These are phyloP conservation scores for Lactifluus piperatus DNA, from an alignment of 768 basidiomycete genomes.

Conservation along the genomic window DNA sequence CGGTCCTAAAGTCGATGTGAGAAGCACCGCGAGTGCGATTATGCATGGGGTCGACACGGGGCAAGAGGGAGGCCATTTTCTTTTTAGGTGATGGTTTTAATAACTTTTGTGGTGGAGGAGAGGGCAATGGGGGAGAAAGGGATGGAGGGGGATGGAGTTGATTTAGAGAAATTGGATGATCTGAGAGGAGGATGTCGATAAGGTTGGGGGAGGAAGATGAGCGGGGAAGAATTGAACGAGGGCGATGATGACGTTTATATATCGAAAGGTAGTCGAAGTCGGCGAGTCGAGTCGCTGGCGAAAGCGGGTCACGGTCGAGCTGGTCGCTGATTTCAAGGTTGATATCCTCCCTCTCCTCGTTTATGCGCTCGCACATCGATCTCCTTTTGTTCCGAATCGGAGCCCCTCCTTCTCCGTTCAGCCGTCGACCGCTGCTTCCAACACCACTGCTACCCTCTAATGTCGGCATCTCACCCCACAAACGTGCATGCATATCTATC, in stretches of 20 bases:
- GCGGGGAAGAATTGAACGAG: conserved; percentile 3
- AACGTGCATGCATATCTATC: conserved; percentile 15
- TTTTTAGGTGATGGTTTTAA: background rate
- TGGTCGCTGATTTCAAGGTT: background rate
- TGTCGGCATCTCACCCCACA: background rate
- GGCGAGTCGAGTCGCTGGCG: conserved; percentile 1
- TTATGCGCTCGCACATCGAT: conserved; percentile 19
- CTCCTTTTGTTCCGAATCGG: conserved; percentile 13
- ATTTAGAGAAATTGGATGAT: conserved; percentile 15
- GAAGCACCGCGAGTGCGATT: conserved; percentile 67
- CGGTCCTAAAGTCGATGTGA: conserved; percentile 96
- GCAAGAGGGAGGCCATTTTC: conserved; percentile 40
- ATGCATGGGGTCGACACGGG: conserved; percentile 58
- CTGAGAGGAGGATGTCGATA: conserved; percentile 16
- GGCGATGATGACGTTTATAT: conserved; percentile 22
- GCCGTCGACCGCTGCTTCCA: background rate
- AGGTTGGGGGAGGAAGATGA: conserved; percentile 19
- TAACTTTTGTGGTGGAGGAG: background rate
- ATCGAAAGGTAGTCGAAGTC: conserved; percentile 9
- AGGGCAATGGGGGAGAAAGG: background rate
- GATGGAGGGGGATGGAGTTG: conserved; percentile 27
- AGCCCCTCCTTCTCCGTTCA: conserved; percentile 5
- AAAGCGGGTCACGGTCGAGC: background rate
- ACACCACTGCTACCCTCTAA: background rate
- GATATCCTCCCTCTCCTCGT: conserved; percentile 17